phyloP scores from a whole-genome alignment of 495 filamentous ascomycete species.

The Hypomontagnella submonticulosa region DNA sequence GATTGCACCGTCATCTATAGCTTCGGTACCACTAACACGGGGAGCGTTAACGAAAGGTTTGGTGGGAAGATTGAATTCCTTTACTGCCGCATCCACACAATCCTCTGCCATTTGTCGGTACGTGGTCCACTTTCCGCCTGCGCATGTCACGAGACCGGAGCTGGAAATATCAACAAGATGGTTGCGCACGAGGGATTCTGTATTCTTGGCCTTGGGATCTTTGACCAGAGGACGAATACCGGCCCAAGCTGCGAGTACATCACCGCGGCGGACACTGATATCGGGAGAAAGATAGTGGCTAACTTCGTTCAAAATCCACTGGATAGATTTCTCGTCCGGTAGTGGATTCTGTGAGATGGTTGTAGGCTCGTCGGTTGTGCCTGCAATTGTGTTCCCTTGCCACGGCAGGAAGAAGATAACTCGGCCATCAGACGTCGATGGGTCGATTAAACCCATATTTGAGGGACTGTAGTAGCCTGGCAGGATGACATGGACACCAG shows the following conservation, averaged over 20 bases:
- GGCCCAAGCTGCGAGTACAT: conserved; percentile 96
- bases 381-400: conserved; percentile 99
- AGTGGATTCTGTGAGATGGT: conserved; percentile 82
- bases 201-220: conserved; percentile 93
- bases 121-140: conserved; percentile 99
- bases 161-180: conserved; percentile 89
- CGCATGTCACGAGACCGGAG: conserved; percentile 90
- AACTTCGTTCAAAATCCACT: conserved; percentile 95
- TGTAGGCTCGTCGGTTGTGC: conserved; percentile 93
- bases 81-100: conserved; percentile 89
- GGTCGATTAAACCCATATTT: conserved; percentile 97
- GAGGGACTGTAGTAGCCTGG: conserved; percentile 95
- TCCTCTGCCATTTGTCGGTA: conserved; percentile 99
- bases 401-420: conserved; percentile 99
- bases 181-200: conserved; percentile 94
- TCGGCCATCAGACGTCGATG: conserved; percentile 90
- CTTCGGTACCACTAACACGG: conserved; percentile 80
- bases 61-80: conserved; percentile 76
- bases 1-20: conserved; percentile 75
- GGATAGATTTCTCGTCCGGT: conserved; percentile 91
- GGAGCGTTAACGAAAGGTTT: conserved; percentile 69
- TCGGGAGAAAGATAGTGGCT: conserved; percentile 89
- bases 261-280: conserved; percentile 91
- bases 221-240: conserved; percentile 94
- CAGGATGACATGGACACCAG: conserved; percentile 93